Base-by-base conservation (phyloP, 345 rosid genomes). In the Passiflora organensis region DNA sequence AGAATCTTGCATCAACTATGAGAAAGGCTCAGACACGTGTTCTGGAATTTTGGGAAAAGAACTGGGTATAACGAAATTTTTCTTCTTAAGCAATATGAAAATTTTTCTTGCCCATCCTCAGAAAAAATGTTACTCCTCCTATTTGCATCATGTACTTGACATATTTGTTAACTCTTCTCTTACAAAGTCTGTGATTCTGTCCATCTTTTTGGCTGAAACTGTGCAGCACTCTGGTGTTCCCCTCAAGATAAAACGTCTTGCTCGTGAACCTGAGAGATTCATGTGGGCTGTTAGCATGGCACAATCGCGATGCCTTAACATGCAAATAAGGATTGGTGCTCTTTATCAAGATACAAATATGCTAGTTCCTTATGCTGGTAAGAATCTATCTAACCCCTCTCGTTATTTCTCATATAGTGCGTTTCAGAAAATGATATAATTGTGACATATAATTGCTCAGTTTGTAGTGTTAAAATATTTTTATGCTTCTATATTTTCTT, bases 301-400 rank as follows among this genome's bases (percentile, higher is more conserved):
- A n/a, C 91, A 91, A 53, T 78, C 96, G 63, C 80, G 95, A 43
- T 76, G 93, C 72, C 73, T 91, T 46, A 76, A 76, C 77, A 78
- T 88, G 88, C 80, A 81, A 71, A 64, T 87, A 56, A 88, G 98
- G 70, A 62, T 86, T 12, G 96, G 90, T 43, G 93, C 96, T 38
- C 78, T 91, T 42, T 70, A 78, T 67, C 98, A 88, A 80, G 89
- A 91, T 61, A 64, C 86, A 60, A 82, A 91, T 60, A 88, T 91
- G 98, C 57, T 91, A 62, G 69, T 91, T 64, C 95, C 98, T 67
- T 91, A 91, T 78, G 93, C 93, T 66, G 98, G 96, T 91, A 63
- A 72, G 67, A 16, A 56, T 51, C 24, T 48, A 34, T 55, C 46
- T 22, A 9, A 11, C n/a, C n/a, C n/a, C n/a, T n/a, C n/a, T n/a